phyloP scores from a whole-genome alignment of 768 basidiomycete genomes.

The Boletus speciosus region DNA sequence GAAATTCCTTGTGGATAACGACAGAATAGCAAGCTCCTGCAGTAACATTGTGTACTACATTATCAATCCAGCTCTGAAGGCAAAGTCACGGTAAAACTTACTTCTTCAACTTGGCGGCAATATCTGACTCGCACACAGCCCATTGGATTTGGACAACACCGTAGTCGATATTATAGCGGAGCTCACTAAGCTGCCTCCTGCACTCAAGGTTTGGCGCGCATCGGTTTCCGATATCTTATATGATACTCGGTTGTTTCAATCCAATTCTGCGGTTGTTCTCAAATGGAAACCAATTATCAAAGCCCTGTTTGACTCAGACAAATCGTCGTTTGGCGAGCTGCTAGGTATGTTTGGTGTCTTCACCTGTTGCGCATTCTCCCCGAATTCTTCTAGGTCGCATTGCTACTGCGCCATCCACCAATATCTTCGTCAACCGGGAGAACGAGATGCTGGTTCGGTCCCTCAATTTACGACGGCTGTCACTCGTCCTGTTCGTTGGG shows the following conservation, averaged over 20 bases:
- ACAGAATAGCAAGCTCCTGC: slow-evolving; percentile 76
- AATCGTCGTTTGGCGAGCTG: slow-evolving; percentile 79
- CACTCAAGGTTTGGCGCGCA: slow-evolving; percentile 81
- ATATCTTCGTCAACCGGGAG: slow-evolving; percentile 94
- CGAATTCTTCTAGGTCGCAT: slow-evolving; percentile 55
- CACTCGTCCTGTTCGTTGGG: slow-evolving; percentile 80
- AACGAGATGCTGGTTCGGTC: slow-evolving; percentile 89
- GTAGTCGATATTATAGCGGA: slow-evolving; percentile 70
- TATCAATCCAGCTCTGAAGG: slow-evolving; percentile 75
- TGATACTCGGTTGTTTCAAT: slow-evolving; percentile 87
- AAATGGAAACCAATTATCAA: slow-evolving; percentile 80
- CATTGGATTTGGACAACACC: slow-evolving; percentile 70
- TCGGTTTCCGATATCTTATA: slow-evolving; percentile 78
- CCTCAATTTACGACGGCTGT: slow-evolving; percentile 80
- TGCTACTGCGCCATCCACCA: slow-evolving; percentile 82
- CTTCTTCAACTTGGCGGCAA: not conserved
- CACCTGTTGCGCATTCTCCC: slow-evolving; percentile 23
- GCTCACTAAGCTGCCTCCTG: slow-evolving; percentile 72
- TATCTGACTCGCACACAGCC: slow-evolving; percentile 40
- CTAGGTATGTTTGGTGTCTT: slow-evolving; percentile 52
- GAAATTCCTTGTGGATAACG: slow-evolving; percentile 77
- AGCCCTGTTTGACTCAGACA: slow-evolving; percentile 81
- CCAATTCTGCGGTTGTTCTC: slow-evolving; percentile 48
- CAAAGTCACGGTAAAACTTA: slow-evolving; percentile 58
- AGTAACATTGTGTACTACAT: slow-evolving; percentile 84